Conservation (phyloP, 2,329 filamentous ascomycete species). For the Cyanodermella asteris region DNA sequence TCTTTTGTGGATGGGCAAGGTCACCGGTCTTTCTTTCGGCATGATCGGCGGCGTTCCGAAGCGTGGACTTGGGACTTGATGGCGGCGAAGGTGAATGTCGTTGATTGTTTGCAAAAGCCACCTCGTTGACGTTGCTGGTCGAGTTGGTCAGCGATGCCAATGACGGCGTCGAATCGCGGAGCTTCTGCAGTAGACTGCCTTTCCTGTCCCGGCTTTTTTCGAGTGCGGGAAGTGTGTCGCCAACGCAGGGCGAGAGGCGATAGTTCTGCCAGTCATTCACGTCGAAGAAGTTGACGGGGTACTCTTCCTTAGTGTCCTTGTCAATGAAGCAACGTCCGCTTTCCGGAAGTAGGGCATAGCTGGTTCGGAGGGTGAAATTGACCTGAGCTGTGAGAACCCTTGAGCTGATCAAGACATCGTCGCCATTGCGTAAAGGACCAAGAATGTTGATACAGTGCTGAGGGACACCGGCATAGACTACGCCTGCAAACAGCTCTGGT, state of each 20-base stretch:
- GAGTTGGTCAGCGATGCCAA: constrained; percentile 12
- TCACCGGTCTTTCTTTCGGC: neutral
- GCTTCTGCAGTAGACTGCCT: constrained; percentile 24
- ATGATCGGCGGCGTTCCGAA: neutral
- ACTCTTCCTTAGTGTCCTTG: constrained; percentile 56
- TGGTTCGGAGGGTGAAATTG: constrained; percentile 78
- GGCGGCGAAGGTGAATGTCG: neutral
- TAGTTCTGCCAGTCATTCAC: constrained; percentile 59
- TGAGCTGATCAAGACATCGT: constrained; percentile 73
- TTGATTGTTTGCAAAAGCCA: neutral
- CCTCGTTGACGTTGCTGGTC: constrained; percentile 5
- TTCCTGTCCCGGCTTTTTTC: constrained; percentile 19
- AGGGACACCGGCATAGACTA: constrained; percentile 67
- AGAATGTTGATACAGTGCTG: constrained; percentile 80
- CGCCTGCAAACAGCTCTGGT: constrained; percentile 67
- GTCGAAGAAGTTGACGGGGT: constrained; percentile 67
- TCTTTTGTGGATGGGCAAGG: neutral
- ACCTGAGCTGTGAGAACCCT: constrained; percentile 80
- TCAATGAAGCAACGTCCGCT: constrained; percentile 77
- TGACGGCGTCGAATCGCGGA: no score
- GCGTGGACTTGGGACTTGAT: constrained; percentile 1
- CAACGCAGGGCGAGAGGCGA: constrained; percentile 55
- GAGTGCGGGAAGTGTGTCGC: constrained; percentile 39
- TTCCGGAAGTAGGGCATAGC: constrained; percentile 64
- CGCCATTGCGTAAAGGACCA: constrained; percentile 74